Evolutionary conservation across 148 eudicot genomes (phyloP).

Genomic region (Camellia lanceoleosa): DNA sequence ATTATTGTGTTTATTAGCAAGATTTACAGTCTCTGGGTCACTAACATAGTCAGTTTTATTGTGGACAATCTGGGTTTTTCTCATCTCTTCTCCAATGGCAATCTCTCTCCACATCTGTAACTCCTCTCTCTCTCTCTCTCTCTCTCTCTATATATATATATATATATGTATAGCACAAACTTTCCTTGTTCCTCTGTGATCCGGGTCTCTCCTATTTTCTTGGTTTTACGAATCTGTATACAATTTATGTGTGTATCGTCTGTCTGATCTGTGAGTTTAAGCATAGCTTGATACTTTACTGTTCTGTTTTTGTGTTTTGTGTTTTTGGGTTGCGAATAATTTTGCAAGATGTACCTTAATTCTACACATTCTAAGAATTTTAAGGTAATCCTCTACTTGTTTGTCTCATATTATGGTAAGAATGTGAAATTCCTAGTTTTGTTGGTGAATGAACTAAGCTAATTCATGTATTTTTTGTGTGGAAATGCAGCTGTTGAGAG

Average conservation of each 20-base stretch:
- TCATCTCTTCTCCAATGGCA: conserved; percentile 2
- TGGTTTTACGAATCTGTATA: background rate
- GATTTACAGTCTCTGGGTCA: background rate
- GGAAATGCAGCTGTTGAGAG: background rate
- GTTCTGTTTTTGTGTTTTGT: background rate
- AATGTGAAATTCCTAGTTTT: background rate
- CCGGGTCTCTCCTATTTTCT: conserved; percentile 5
- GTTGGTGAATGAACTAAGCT: background rate
- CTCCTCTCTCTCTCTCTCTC: conserved; percentile 19
- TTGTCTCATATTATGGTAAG: background rate
- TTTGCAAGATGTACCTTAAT: background rate
- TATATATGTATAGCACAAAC: background rate
- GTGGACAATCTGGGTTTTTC: background rate
- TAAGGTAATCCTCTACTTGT: background rate
- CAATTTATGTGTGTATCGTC: background rate
- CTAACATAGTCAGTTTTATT: background rate
- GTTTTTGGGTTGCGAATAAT: background rate
- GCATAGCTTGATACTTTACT: background rate
- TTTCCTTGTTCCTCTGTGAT: background rate
- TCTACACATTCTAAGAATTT: background rate
- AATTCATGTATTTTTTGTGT: background rate
- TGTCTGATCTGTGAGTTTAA: conserved; percentile 3
- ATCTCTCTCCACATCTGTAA: conserved; percentile 12
- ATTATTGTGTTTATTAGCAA: conserved; percentile 1
- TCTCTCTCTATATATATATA: background rate